Evolutionary conservation across 2,329 filamentous ascomycete genomes (phyloP).

Genomic region (Didymellaceae sp.): DNA sequence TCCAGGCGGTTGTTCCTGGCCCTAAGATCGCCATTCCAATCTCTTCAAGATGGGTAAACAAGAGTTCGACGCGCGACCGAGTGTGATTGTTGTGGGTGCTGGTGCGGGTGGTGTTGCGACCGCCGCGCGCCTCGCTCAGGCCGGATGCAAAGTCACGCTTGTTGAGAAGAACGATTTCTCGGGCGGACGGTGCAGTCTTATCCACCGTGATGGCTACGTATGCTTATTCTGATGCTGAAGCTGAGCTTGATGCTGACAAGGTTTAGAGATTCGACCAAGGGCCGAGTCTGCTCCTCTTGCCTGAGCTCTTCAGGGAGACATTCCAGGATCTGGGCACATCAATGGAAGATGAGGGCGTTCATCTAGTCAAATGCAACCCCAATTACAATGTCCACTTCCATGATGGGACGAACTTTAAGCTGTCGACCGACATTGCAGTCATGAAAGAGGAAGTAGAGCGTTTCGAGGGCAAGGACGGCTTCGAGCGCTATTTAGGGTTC

Average conservation of each 20-base stretch:
- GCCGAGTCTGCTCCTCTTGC: conserved; percentile 74
- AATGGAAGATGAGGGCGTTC: conserved; percentile 69
- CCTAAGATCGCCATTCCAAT: conserved; percentile 11
- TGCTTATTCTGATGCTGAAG: conserved; percentile 10
- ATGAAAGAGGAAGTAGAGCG: conserved; percentile 76
- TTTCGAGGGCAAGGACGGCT: conserved; percentile 75
- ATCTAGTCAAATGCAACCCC: conserved; percentile 73
- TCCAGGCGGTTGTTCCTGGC: conserved; percentile 14
- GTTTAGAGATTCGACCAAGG: conserved; percentile 74
- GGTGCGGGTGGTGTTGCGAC: conserved; percentile 75
- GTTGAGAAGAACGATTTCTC: conserved; percentile 79
- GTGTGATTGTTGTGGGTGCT: conserved; percentile 60
- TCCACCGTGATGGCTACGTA: conserved; percentile 65
- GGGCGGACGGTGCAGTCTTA: conserved; percentile 73
- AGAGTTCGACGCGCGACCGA: conserved; percentile 23
- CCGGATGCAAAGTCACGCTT: conserved; percentile 74
- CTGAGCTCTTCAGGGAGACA: conserved; percentile 71
- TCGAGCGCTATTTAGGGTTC: conserved; percentile 71
- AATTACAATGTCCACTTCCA: conserved; percentile 79
- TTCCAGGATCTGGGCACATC: conserved; percentile 73
- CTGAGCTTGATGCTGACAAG: conserved; percentile 6
- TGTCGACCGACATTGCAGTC: conserved; percentile 70
- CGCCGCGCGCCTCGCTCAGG: conserved; percentile 72
- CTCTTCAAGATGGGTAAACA: conserved; percentile 16
- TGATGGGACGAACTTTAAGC: conserved; percentile 68